Evolutionary conservation across 805 yeast genomes (phyloP).

Genomic region (Yarrowia sp.): DNA sequence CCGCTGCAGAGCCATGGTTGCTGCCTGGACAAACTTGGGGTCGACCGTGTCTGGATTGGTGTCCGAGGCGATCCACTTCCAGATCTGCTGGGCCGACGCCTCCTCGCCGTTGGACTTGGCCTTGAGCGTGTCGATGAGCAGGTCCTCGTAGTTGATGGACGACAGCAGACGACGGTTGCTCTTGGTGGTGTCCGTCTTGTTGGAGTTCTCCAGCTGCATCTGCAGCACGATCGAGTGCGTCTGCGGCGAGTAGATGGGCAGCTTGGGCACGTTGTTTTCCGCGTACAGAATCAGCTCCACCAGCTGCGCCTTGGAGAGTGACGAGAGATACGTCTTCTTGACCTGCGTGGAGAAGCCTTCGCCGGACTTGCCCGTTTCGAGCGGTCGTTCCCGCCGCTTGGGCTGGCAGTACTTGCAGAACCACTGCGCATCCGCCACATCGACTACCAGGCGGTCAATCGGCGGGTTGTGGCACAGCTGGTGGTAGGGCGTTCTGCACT

Average conservation of each 20-base stretch:
- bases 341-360: constrained; percentile 39
- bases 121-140: constrained; percentile 37
- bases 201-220: constrained; percentile 34
- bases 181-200: constrained; percentile 30
- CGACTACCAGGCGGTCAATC: constrained; percentile 42
- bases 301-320: constrained; percentile 43
- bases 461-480: constrained; percentile 44
- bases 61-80: constrained; percentile 36
- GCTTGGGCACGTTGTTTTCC: constrained; percentile 40
- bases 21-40: constrained; percentile 39
- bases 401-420: constrained; percentile 42
- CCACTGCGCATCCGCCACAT: constrained; percentile 44
- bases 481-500: constrained; percentile 44
- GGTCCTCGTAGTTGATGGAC: constrained; percentile 36
- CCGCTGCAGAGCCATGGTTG: constrained; percentile 42
- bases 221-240: constrained; percentile 39
- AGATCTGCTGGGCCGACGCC: constrained; percentile 33
- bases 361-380: constrained; percentile 43
- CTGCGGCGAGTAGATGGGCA: constrained; percentile 43
- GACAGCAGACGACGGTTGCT: constrained; percentile 18
- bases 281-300: constrained; percentile 43
- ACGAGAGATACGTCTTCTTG: constrained; percentile 41
- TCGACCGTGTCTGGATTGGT: constrained; percentile 35
- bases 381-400: constrained; percentile 39
- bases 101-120: constrained; percentile 38